Conservation (phyloP, 805 yeast genomes). For the Cyberlindnera euphorbiae region DNA sequence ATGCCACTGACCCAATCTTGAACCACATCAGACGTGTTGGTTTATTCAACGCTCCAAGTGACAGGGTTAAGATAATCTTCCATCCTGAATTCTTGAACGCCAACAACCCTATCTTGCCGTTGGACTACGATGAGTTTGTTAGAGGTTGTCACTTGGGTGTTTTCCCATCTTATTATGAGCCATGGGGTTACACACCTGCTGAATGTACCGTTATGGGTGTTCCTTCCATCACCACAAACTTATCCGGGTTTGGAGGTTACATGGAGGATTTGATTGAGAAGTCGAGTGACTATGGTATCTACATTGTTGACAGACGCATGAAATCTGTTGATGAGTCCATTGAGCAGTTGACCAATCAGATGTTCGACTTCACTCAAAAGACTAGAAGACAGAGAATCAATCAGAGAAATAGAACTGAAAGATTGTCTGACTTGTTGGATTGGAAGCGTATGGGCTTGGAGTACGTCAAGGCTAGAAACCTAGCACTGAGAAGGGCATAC, state of each 20-base stretch:
- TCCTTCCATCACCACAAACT: conserved; percentile 92
- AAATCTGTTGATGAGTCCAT: conserved; percentile 91
- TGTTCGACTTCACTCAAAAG: conserved; percentile 84
- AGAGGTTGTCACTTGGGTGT: conserved; percentile 98
- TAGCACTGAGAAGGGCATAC: conserved; percentile 89
- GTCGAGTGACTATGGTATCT: conserved; percentile 93
- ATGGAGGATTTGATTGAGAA: conserved; percentile 97
- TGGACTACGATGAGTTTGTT: conserved; percentile 96
- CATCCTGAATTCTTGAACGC: conserved; percentile 97
- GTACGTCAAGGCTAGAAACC: conserved; percentile 89
- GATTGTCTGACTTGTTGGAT: conserved; percentile 86
- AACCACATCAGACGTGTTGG: conserved; percentile 90
- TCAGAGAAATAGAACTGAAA: conserved; percentile 95
- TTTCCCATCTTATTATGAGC: conserved; percentile 97
- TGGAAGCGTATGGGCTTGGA: conserved; percentile 99
- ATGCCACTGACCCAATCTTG: conserved; percentile 83
- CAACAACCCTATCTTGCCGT: conserved; percentile 86
- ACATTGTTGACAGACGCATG: conserved; percentile 91
- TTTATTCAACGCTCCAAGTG: conserved; percentile 83
- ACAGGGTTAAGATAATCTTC: conserved; percentile 91
- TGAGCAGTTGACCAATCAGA: conserved; percentile 80
- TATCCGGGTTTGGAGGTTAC: conserved; percentile 96
- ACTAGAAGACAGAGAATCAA: conserved; percentile 96
- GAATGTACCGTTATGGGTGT: conserved; percentile 99
- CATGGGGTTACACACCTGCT: conserved; percentile 99